Conservation (phyloP, 805 yeast genomes). For the Saccharomycopsis capsularis region DNA sequence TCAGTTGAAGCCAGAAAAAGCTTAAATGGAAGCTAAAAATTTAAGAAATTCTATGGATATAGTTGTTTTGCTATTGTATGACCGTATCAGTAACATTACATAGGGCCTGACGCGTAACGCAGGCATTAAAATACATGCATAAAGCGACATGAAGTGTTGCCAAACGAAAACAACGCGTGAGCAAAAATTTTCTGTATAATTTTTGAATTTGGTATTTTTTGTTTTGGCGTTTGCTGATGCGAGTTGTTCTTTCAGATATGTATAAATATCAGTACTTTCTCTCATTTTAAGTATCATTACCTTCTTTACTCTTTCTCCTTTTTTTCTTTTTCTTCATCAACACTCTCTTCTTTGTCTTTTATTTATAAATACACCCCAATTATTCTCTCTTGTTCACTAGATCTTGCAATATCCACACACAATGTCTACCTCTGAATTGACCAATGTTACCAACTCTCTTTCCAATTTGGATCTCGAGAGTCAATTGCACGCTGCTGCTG, state of each 20-base stretch:
- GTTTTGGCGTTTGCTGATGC: not conserved
- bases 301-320: not conserved
- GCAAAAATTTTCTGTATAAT: not conserved
- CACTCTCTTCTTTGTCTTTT: not conserved
- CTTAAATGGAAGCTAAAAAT: not conserved
- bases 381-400: too few relatives aligned
- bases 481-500: constrained; percentile 19
- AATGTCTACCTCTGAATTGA: constrained; percentile 11
- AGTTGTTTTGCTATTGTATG: not conserved
- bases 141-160: not conserved
- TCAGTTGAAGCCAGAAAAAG: not conserved
- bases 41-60: not conserved
- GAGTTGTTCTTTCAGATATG: not conserved
- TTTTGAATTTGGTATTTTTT: not conserved
- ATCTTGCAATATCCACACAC: not conserved
- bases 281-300: not conserved
- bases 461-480: constrained; percentile 12
- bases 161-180: not conserved
- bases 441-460: constrained; percentile 8
- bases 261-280: not conserved
- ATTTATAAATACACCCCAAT: too few relatives aligned
- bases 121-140: not conserved
- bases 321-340: not conserved
- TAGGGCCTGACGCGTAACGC: not conserved
- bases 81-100: not conserved